Evolutionary conservation across 306 rosid species (phyloP).

Genomic region (Lathyrus oleraceus): DNA sequence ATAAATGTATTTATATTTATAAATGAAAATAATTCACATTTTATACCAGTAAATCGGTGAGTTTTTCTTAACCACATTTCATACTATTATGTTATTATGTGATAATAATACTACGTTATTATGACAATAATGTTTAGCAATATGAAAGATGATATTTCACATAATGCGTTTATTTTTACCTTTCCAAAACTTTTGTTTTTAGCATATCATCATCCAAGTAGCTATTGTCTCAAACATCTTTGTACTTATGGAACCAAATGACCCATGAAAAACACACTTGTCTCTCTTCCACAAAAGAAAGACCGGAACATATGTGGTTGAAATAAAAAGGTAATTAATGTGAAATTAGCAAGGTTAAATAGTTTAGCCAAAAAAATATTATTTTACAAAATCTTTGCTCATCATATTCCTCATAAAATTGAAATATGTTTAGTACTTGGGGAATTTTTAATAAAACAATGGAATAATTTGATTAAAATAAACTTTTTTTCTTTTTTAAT

Average conservation of each 20-base stretch:
- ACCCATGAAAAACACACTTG: conserved; percentile 34
- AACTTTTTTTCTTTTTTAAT: no score
- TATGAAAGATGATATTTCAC: conserved; percentile 38
- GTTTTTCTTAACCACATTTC: no score
- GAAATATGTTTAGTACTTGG: no score
- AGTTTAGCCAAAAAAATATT: background rate
- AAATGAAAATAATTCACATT: no score
- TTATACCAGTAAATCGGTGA: no score
- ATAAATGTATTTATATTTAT: no score
- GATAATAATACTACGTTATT: no score
- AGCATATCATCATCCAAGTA: conserved; percentile 35
- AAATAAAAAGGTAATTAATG: background rate
- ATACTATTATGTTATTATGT: no score
- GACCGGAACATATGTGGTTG: background rate
- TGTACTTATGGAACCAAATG: conserved; percentile 22
- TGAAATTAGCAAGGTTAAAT: background rate
- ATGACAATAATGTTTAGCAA: conserved; percentile 5
- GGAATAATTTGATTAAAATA: no score
- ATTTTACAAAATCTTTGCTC: no score
- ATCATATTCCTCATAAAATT: no score
- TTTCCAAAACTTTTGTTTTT: conserved; percentile 45
- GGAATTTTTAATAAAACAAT: no score
- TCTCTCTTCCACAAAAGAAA: conserved; percentile 1
- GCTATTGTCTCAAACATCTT: conserved; percentile 24
- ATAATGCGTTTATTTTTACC: conserved; percentile 39